Percentiles rank a stretch among this genome's conserved stretches.
Conservation (phyloP, 2,329 filamentous ascomycete species). For the Didymella exigua region DNA sequence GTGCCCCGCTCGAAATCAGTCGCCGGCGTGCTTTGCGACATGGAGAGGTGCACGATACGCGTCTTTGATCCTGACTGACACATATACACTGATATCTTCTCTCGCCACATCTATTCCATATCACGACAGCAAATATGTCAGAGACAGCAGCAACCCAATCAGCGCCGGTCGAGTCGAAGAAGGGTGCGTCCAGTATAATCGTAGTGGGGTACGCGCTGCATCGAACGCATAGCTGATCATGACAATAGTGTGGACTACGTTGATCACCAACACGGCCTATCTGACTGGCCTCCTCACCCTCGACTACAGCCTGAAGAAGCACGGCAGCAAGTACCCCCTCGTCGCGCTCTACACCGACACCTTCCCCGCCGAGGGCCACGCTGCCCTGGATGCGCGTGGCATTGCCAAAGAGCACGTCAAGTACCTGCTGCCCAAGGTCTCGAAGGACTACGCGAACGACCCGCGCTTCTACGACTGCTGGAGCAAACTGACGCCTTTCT, state of each 20-base stretch:
- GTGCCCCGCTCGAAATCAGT: constrained; percentile 7
- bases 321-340: constrained; percentile 73
- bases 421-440: constrained; percentile 70
- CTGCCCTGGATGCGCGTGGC: constrained; percentile 69
- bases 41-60: neutral
- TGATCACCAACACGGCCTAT: constrained; percentile 85
- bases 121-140: constrained; percentile 5
- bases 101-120: neutral
- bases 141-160: constrained; percentile 23
- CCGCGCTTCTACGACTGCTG: constrained; percentile 89
- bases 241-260: constrained; percentile 77
- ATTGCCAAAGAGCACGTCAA: constrained; percentile 74
- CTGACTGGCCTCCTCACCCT: constrained; percentile 83
- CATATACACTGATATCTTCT: neutral
- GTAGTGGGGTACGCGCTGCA: constrained; percentile 8
- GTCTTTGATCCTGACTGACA: constrained; percentile 3
- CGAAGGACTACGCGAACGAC: constrained; percentile 74
- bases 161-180: constrained; percentile 44
- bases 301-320: constrained; percentile 72
- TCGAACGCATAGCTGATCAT: constrained; percentile 15
- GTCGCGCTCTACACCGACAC: constrained; percentile 82
- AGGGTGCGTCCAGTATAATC: constrained; percentile 32
- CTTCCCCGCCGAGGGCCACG: constrained; percentile 71
- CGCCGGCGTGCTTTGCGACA: constrained; percentile 5
- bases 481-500: constrained; percentile 83